Base-by-base conservation (phyloP, 495 filamentous ascomycete genomes). In the Entonaema liquescens region DNA sequence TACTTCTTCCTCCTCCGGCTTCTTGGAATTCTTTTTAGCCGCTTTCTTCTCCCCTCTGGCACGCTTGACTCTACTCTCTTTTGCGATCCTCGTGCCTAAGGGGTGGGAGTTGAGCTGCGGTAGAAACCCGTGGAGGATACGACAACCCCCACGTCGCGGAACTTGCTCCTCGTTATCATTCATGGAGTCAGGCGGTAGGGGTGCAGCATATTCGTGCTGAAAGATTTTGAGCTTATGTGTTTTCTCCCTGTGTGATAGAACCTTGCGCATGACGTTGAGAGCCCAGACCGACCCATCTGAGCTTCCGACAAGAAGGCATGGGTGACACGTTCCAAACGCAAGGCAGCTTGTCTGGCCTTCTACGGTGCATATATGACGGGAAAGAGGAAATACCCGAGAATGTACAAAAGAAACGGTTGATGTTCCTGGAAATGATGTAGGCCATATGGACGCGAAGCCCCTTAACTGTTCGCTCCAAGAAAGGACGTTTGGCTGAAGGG, bases 71-170 rank as follows among this genome's bases (percentile, higher is more conserved):
- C 56, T 52, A 17, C 50, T 66, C 19, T 86, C 87, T 80, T 90
- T 92, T 28, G 85, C 83, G 76, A 90, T 85, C 21, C 89, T 90
- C 47, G 80, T 82, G 73, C 87, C 68, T 6, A 74, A 86, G 65
- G 88, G 88, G 76, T 93, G 91, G 59, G 87, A 89, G 67, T 88
- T 88, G 54, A 87, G 80, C 85, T 85, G 82, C 0, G 80, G 79
- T 5, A 76, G 53, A 50, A 79, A 84, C 1, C 82, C 81, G 53
- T 84, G 79, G 17, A 84, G 60, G 29, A 85, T 77, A 23, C 82
- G 89, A 87, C 76, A 89, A 84, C 80, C 89, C 85, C 75, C 91
- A 88, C 73, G 89, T 79, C 71, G 81, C 84, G 44, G 81, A 79
- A 1, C 83, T 86, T 67, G 73, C 58, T 56, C 70, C 56, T 26